These are phyloP conservation scores for Phytophthora sp. DNA, from an alignment of 352 stramenopile species.

Conservation along the genomic window DNA sequence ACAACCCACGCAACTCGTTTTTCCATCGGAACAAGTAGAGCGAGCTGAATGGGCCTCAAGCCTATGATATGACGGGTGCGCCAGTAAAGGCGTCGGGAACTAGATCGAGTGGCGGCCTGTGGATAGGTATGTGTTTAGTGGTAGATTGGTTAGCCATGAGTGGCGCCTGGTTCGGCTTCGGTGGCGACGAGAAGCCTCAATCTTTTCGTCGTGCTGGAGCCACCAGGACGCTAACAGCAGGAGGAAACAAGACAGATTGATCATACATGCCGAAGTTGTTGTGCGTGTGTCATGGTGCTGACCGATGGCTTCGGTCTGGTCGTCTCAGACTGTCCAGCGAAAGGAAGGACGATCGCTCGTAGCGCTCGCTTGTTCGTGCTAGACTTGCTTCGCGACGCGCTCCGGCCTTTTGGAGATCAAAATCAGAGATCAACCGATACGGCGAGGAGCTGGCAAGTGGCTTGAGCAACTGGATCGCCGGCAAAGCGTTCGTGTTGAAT, in stretches of 20 bases:
- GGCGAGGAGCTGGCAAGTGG: neutral
- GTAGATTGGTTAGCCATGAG: slow-evolving; percentile 28
- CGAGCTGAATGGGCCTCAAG: too few relatives aligned
- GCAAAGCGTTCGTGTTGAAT: slow-evolving; percentile 13
- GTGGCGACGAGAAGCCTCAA: slow-evolving; percentile 26
- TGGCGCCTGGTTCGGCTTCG: slow-evolving; percentile 17
- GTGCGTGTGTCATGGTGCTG: neutral
- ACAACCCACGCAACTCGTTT: slow-evolving; percentile 58
- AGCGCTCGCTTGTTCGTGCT: slow-evolving; percentile 2
- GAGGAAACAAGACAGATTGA: slow-evolving; percentile 26
- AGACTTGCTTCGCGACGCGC: neutral
- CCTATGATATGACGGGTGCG: neutral
- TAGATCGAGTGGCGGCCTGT: slow-evolving; percentile 26
- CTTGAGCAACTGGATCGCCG: neutral
- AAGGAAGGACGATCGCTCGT: neutral
- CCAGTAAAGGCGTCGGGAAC: slow-evolving; percentile 13
- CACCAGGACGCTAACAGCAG: slow-evolving; percentile 28
- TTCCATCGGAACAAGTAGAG: slow-evolving; percentile 68
- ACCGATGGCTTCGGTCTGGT: neutral
- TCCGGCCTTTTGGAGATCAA: too few relatives aligned
- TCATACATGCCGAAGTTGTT: slow-evolving; percentile 15
- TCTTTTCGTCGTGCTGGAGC: slow-evolving; percentile 17
- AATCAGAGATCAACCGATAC: neutral
- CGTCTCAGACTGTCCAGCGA: slow-evolving; percentile 2
- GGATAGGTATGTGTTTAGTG: slow-evolving; percentile 37